Conservation (phyloP, 1,284 basidiomycete genomes). For the Coniferiporia sulphurascens region DNA sequence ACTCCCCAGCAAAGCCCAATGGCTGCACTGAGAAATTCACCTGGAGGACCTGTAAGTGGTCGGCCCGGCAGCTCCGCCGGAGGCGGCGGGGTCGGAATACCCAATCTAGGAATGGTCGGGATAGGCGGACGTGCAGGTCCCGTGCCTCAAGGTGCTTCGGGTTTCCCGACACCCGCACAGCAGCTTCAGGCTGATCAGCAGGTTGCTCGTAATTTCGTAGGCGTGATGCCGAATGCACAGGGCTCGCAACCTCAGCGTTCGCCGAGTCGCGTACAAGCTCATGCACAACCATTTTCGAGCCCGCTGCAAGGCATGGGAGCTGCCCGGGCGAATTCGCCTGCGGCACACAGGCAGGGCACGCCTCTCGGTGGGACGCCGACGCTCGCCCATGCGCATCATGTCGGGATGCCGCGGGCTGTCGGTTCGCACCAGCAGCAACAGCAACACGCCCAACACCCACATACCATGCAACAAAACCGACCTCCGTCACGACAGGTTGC, state of each 20-base stretch:
- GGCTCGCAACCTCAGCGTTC: constrained; percentile 8
- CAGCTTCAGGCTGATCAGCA: not conserved
- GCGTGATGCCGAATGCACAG: not conserved
- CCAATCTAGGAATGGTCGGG: not conserved
- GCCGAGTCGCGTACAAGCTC: not conserved
- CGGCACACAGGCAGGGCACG: constrained; percentile 2
- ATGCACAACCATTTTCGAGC: not conserved
- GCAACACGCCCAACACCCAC: not conserved
- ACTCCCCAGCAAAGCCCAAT: constrained; percentile 17
- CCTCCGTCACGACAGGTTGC: constrained; percentile 3
- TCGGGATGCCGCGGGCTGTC: constrained; percentile 1
- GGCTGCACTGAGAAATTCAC: constrained; percentile 10
- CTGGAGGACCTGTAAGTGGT: constrained; percentile 6
- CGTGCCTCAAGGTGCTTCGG: not conserved
- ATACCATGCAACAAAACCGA: not conserved
- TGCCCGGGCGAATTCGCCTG: not conserved
- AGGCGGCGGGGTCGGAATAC: not conserved
- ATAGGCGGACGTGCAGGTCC: not conserved
- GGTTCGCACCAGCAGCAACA: constrained; percentile 6
- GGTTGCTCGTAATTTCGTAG: not conserved
- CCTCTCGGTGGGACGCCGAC: constrained; percentile 11
- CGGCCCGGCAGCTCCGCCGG: constrained; percentile 11
- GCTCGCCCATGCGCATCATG: not conserved
- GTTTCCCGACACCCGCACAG: constrained; percentile 10
- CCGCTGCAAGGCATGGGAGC: not conserved